Evolutionary conservation across 495 filamentous ascomycete genomes (phyloP), one percentile per base, ranked within the genome.

Genomic region (Penicillium goetzii): DNA sequence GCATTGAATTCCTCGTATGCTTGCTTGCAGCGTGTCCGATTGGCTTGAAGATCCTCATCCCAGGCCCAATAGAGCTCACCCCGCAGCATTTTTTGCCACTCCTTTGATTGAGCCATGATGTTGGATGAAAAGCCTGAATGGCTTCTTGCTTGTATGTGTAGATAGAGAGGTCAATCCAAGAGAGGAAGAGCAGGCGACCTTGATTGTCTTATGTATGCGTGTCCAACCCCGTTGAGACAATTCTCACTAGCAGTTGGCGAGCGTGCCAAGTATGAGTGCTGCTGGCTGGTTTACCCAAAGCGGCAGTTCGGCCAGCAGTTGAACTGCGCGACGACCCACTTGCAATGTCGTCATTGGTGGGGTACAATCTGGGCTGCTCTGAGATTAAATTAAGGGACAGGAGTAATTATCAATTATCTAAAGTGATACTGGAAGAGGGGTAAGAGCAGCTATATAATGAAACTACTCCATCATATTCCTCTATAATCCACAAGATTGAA

Each of bases 1-100:
- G 76, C 78, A 74, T 91, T 93, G 76, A 86, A 92, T 10, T 74
- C 73, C 10, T 80, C 65, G 61, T 81, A 86, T 2, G 90, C 89
- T 4, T 75, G 61, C 36, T 81, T 81, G 71, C 88, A 90, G 15
- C 85, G 77, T 4, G 73, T 71, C 2, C 91, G 83, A 25, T 83
- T 88, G 0, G 76, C 80, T 40, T 82, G 72, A 1, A 86, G 77
- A 58, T 82, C 79, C 14, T 81, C 81, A 38, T 80, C 78, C 72
- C 84, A 82, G 21, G 83, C 83, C 73, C 79, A 74, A 61, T 80
- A 80, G 14, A 78, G 68, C 62, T 79, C 78, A 2, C 76, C 76
- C 17, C 71, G 73, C 25, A 75, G 65, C 72, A 77, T 76, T 43
- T 75, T 76, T 28, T 72, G 60, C 72, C 74, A 74, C 67, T 78